phyloP scores from a whole-genome alignment of 306 rosid genomes.

The Castanea sativa region DNA sequence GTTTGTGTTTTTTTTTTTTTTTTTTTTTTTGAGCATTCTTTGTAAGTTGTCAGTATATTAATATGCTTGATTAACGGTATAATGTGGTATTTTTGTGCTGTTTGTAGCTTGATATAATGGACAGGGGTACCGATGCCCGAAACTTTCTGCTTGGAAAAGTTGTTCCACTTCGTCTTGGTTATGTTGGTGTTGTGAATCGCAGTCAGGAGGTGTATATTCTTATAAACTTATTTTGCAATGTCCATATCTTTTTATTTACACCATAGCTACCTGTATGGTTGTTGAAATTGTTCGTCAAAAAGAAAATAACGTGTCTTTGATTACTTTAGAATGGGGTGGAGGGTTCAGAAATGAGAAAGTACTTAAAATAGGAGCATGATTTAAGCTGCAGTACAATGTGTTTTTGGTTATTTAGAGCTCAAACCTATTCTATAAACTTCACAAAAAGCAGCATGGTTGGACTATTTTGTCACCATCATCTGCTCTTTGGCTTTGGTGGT shows the following conservation, averaged over 20 bases:
- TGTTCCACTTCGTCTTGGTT: slow-evolving; percentile 91
- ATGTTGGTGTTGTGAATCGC: slow-evolving; percentile 95
- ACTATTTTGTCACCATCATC: background rate
- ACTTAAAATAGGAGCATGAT: background rate
- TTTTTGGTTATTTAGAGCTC: background rate
- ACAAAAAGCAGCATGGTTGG: background rate
- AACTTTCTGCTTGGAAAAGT: slow-evolving; percentile 94
- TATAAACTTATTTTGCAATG: background rate
- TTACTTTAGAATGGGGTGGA: background rate
- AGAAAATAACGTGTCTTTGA: background rate
- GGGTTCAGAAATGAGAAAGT: background rate
- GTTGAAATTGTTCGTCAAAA: background rate
- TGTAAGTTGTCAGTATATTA: slow-evolving; percentile 6
- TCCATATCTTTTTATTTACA: background rate
- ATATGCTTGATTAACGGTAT: background rate
- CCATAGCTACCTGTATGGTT: background rate
- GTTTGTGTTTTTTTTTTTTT: slow-evolving; percentile 31
- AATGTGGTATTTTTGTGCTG: background rate
- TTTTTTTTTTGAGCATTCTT: background rate
- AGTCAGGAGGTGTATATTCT: slow-evolving; percentile 79
- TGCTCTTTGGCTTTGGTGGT: background rate
- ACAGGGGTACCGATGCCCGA: slow-evolving; percentile 99
- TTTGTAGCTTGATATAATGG: slow-evolving; percentile 92
- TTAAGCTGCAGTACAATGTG: background rate
- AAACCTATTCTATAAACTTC: background rate